A percentile compares a stretch with the other conserved stretches of the same genome.
Conservation (phyloP, 768 basidiomycete genomes). For the Macrolepiota fuliginosa region DNA sequence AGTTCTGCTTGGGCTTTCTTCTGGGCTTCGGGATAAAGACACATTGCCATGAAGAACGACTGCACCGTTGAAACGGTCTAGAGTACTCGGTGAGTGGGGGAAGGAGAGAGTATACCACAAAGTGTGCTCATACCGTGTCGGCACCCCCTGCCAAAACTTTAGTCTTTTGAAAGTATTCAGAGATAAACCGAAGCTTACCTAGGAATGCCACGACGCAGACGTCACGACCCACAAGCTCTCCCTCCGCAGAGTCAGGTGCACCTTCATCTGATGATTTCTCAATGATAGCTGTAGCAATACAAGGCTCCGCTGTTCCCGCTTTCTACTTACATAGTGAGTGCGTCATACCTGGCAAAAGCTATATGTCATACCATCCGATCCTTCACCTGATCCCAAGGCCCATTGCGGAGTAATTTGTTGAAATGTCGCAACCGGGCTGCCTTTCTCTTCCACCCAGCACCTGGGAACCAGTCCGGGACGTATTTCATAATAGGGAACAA, state of each 20-base stretch:
- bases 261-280: neutral
- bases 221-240: slow-evolving; percentile 27
- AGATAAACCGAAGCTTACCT: slow-evolving; percentile 30
- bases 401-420: neutral
- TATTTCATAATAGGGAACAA: slow-evolving; percentile 21
- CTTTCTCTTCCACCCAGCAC: slow-evolving; percentile 29
- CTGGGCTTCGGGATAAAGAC: too few species aligned
- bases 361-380: neutral
- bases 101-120: neutral
- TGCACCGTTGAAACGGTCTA: too few species aligned
- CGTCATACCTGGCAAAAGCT: neutral
- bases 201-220: slow-evolving; percentile 35
- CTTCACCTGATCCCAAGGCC: neutral
- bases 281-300: too few species aligned
- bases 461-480: slow-evolving; percentile 35
- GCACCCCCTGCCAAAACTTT: slow-evolving; percentile 31
- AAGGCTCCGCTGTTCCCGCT: too few species aligned
- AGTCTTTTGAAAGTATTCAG: neutral
- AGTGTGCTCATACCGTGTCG: slow-evolving; percentile 31
- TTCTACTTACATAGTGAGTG: neutral
- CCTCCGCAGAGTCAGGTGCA: neutral
- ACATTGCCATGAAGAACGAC: too few species aligned
- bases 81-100: too few species aligned
- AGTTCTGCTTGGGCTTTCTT: too few species aligned
- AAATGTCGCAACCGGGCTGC: neutral